Evolutionary conservation across 495 filamentous ascomycete genomes (phyloP).

Genomic region (Hypoxylon cercidicola): DNA sequence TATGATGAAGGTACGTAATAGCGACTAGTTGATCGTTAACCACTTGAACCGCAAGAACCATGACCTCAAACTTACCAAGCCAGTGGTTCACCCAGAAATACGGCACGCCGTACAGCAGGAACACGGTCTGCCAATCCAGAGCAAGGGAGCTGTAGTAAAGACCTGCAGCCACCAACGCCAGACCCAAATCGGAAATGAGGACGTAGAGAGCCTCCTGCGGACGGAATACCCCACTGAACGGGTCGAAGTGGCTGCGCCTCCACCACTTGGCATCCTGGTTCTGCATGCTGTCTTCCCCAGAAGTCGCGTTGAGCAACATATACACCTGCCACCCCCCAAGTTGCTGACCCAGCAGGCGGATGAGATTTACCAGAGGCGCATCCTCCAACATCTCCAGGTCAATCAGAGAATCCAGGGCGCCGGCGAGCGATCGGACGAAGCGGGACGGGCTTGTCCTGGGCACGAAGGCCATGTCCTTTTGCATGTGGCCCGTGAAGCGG

Average conservation of each 20-base stretch:
- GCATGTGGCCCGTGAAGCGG: slow-evolving; percentile 69
- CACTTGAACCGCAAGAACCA: not conserved
- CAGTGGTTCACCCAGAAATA: slow-evolving; percentile 73
- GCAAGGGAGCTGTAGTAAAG: slow-evolving; percentile 57
- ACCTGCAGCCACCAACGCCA: slow-evolving; percentile 56
- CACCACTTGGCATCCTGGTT: slow-evolving; percentile 69
- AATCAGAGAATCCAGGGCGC: slow-evolving; percentile 47
- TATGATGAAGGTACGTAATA: slow-evolving; percentile 75
- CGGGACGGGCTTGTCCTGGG: slow-evolving; percentile 56
- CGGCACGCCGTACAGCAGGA: slow-evolving; percentile 63
- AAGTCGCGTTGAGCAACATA: slow-evolving; percentile 65
- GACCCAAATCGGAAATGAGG: slow-evolving; percentile 67
- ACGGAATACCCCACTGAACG: slow-evolving; percentile 65
- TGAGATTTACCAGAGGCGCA: slow-evolving; percentile 62
- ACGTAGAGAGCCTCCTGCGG: slow-evolving; percentile 65
- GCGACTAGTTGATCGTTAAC: slow-evolving; percentile 50
- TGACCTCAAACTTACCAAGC: slow-evolving; percentile 52
- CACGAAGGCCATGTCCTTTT: slow-evolving; percentile 69
- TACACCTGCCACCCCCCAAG: slow-evolving; percentile 67
- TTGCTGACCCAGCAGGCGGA: slow-evolving; percentile 63
- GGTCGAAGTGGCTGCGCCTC: slow-evolving; percentile 60
- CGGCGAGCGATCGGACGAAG: slow-evolving; percentile 48
- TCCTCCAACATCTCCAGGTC: slow-evolving; percentile 64
- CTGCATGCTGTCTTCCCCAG: slow-evolving; percentile 57
- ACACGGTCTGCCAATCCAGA: slow-evolving; percentile 62